Conservation (phyloP, 371 early-diverging fungal genomes). For the Haplosporangium sp. region DNA sequence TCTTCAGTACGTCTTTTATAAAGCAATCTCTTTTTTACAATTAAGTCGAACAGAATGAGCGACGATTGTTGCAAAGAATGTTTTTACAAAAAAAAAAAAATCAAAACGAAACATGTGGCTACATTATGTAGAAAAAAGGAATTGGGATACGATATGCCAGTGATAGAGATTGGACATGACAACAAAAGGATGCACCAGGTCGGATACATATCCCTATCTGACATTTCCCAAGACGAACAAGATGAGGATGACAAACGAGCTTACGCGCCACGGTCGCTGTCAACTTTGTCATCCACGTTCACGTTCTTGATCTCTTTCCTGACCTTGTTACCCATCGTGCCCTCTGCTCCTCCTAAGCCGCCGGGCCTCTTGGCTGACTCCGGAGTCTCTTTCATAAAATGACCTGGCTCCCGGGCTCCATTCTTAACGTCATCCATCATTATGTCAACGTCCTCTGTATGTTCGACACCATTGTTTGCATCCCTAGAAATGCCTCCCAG, state of each 20-base stretch:
- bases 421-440: slow-evolving; percentile 11
- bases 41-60: no score
- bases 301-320: slow-evolving; percentile 21
- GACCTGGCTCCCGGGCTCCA: slow-evolving; percentile 3
- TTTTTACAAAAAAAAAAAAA: no score
- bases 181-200: no score
- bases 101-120: no score
- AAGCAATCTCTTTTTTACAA: no score
- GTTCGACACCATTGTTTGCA: not conserved
- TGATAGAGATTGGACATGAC: no score
- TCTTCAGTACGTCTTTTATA: no score
- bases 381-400: slow-evolving; percentile 11
- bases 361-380: slow-evolving; percentile 25
- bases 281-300: slow-evolving; percentile 17
- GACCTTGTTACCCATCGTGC: slow-evolving; percentile 1
- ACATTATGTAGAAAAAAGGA: no score
- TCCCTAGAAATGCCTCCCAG: not conserved
- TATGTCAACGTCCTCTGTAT: slow-evolving; percentile 2
- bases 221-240: no score
- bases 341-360: not conserved
- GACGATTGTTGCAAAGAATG: no score
- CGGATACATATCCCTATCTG: no score
- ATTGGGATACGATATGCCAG: no score
- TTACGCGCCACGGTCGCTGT: slow-evolving; percentile 21
- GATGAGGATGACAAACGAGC: not conserved